phyloP scores from a whole-genome alignment of 352 stramenopile genomes.

The Phytophthora ramorum region DNA sequence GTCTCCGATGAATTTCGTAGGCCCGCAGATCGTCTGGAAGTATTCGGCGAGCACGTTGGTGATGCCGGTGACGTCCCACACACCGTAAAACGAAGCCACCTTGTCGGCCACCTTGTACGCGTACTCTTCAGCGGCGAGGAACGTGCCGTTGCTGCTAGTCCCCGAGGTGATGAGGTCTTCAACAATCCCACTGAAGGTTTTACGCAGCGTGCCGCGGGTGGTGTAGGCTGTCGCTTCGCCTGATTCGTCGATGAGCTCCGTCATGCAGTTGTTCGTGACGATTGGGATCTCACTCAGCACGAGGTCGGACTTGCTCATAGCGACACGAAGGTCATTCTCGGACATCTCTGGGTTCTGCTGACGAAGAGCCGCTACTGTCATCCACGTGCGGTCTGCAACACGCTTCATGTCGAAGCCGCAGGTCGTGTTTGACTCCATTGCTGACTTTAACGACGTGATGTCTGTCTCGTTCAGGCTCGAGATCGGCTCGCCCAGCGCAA shows the following conservation, averaged over 20 bases:
- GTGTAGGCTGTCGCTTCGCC: conserved; percentile 27
- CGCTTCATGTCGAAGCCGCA: conserved; percentile 34
- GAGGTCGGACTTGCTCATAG: conserved; percentile 37
- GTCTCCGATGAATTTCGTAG: conserved; percentile 44
- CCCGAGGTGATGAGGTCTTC: conserved; percentile 11
- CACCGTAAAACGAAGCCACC: conserved; percentile 38
- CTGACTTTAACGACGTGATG: conserved; percentile 13
- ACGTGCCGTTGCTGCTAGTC: conserved; percentile 7
- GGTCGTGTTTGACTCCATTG: conserved; percentile 23
- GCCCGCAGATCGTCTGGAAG: conserved; percentile 56
- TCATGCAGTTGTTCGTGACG: conserved; percentile 40
- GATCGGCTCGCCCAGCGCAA: conserved; percentile 19
- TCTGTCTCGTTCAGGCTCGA: conserved; percentile 15
- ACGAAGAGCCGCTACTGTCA: conserved; percentile 14
- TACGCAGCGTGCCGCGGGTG: conserved; percentile 5
- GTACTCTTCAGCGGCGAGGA: conserved; percentile 33
- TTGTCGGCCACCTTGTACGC: conserved; percentile 39
- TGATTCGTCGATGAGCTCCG: conserved; percentile 37
- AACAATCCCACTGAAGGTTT: conserved; percentile 7
- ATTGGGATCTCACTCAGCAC: conserved; percentile 52
- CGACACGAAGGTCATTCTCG: conserved; percentile 21
- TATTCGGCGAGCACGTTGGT: conserved; percentile 44
- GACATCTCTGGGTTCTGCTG: conserved; percentile 15
- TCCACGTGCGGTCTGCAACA: conserved; percentile 26
- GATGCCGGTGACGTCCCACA: conserved; percentile 50